Percentiles rank a stretch among this genome's conserved stretches.
Conservation (phyloP, 2,329 filamentous ascomycete species). For the Plenodomus lindquistii region DNA sequence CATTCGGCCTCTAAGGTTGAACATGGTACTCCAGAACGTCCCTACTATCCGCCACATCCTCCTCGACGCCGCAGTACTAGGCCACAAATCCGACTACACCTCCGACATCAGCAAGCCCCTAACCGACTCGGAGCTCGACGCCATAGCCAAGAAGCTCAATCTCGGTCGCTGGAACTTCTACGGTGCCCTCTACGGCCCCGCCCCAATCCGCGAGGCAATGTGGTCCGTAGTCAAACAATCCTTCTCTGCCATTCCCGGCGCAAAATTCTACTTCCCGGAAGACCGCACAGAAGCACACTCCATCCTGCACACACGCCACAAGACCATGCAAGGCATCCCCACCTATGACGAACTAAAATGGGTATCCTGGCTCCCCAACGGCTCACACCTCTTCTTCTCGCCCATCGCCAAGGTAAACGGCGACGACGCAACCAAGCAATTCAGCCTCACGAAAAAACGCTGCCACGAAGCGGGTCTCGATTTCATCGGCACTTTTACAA, state of each 20-base stretch:
- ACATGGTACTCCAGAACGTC: slow-evolving; percentile 51
- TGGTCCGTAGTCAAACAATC: slow-evolving; percentile 40
- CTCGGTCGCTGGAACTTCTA: slow-evolving; percentile 56
- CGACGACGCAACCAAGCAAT: slow-evolving; percentile 47
- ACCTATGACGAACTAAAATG: slow-evolving; percentile 42
- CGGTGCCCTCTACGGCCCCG: slow-evolving; percentile 42
- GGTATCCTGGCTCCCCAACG: slow-evolving; percentile 47
- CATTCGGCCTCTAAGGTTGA: slow-evolving; percentile 44
- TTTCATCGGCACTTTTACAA: slow-evolving; percentile 23
- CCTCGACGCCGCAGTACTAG: slow-evolving; percentile 47
- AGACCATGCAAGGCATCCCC: slow-evolving; percentile 20
- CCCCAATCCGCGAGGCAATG: slow-evolving; percentile 33
- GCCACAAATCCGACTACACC: slow-evolving; percentile 40
- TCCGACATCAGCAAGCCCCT: slow-evolving; percentile 30
- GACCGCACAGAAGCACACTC: slow-evolving; percentile 39
- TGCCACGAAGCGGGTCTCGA: slow-evolving; percentile 19
- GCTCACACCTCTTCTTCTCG: slow-evolving; percentile 50
- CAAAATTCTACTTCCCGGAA: slow-evolving; percentile 42
- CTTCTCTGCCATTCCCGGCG: slow-evolving; percentile 38
- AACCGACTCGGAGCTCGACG: slow-evolving; percentile 47
- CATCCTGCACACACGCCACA: slow-evolving; percentile 27
- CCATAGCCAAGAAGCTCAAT: slow-evolving; percentile 46
- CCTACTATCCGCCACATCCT: slow-evolving; percentile 49
- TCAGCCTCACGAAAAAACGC: slow-evolving; percentile 23
- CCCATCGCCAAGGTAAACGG: slow-evolving; percentile 51